Evolutionary conservation across 805 yeast species (phyloP).

Genomic region (Metschnikowia proteae): DNA sequence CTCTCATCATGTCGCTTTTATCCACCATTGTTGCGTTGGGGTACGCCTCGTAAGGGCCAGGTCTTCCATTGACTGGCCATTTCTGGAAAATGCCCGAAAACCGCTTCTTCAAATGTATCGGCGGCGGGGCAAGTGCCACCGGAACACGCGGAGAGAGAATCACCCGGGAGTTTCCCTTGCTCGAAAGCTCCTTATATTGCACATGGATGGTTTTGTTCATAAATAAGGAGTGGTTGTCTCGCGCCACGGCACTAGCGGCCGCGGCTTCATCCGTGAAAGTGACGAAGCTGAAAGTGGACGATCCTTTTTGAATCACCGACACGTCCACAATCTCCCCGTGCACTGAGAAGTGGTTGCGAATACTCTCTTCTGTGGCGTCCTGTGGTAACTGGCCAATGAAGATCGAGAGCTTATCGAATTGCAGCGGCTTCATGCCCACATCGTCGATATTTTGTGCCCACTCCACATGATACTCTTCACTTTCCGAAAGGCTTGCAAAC

Average conservation of each 20-base stretch:
- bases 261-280: constrained; percentile 60
- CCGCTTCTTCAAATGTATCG: constrained; percentile 49
- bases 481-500: constrained; percentile 61
- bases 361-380: constrained; percentile 50
- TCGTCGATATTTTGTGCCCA: constrained; percentile 83
- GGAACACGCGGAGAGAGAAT: constrained; percentile 24
- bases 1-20: constrained; percentile 8
- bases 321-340: constrained; percentile 66
- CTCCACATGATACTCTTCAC: constrained; percentile 56
- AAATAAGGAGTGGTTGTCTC: constrained; percentile 77
- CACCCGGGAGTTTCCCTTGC: constrained; percentile 19
- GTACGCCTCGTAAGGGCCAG: constrained; percentile 10
- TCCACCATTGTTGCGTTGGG: constrained; percentile 26
- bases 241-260: constrained; percentile 84
- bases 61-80: constrained; percentile 10
- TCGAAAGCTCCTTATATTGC: constrained; percentile 64
- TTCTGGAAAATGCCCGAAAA: constrained; percentile 9
- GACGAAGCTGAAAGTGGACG: constrained; percentile 68
- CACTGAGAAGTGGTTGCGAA: constrained; percentile 54
- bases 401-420: constrained; percentile 64
- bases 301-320: constrained; percentile 48
- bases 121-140: constrained; percentile 71
- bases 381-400: constrained; percentile 72
- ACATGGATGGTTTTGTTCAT: constrained; percentile 76
- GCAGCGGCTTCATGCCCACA: constrained; percentile 18